These are phyloP conservation scores for Diplogelasinospora grovesii DNA, from an alignment of 495 filamentous ascomycete genomes.

Conservation along the genomic window DNA sequence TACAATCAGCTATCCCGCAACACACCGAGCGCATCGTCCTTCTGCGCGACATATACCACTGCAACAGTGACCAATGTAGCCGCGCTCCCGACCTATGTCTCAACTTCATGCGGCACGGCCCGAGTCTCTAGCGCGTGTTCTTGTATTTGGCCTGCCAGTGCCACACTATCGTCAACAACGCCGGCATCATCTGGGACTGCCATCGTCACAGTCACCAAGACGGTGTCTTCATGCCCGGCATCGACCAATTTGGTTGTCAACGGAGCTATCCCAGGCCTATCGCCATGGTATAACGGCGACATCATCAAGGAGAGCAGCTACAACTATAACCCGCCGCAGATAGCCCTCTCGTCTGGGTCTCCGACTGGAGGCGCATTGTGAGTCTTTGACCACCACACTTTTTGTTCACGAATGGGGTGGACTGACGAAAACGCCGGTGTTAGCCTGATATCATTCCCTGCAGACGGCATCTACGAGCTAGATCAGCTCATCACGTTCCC, in stretches of 20 bases:
- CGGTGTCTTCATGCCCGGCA: background rate
- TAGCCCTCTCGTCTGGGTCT: background rate
- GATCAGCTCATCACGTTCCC: background rate
- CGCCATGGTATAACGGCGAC: background rate
- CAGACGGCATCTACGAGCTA: background rate
- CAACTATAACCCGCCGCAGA: background rate
- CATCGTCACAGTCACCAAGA: background rate
- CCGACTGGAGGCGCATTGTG: background rate
- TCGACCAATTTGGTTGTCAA: constrained; percentile 1
- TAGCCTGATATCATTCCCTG: background rate
- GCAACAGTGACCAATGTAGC: background rate
- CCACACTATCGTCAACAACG: too few species aligned
- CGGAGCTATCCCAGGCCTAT: background rate
- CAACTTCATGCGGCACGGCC: background rate
- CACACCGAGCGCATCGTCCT: background rate
- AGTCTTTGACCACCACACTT: background rate
- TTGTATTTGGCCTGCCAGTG: background rate
- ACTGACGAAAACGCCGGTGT: background rate
- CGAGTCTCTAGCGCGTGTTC: background rate
- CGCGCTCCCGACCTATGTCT: background rate
- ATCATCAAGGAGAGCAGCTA: background rate
- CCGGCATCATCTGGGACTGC: too few species aligned
- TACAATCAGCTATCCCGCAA: background rate
- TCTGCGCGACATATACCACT: background rate
- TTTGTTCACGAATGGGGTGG: too few species aligned